Base-by-base conservation (phyloP, 2,329 filamentous ascomycete genomes). In the Aspergillus pseudoglaucus region DNA sequence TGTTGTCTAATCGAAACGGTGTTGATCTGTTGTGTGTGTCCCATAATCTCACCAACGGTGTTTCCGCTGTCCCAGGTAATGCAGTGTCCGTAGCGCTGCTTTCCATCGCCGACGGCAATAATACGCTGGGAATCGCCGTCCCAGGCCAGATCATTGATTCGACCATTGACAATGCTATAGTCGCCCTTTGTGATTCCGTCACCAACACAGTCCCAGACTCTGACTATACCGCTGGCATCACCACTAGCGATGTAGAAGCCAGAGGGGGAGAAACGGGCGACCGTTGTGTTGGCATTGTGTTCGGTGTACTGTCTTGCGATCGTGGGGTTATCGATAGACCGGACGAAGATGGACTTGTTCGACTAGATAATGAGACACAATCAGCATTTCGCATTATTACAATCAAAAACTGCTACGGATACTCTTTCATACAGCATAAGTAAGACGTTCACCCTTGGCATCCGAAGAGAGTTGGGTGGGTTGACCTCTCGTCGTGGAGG, bases 91-190 rank as follows among this genome's bases (percentile, higher is more conserved):
- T 89, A 96, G 48, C 89, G 82, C 73, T 97, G 90, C 64, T 91
- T 90, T 45, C 93, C 93, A 59, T 97, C 88, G 40, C 93, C 93
- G 4, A 98, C 91, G 3, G 91, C 93, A 61, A 97, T 96, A 63
- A 98, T 85, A 44, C 93, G 85, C 74, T 96, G 90, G 52, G 88
- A 95, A 70, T 98, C 93, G 48, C 90, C 91, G 62, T 97, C 93
- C 90, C 93, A 98, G 1, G 90, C 91, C 56, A 98, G 82, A 67
- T 98, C 93, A 66, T 95, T 95, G 72, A 98, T 91, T 46, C 88
- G 85, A 10, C 93, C 93, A 30, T 88, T 90, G 62, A 97, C 90
- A 70, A 97, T 96, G 63, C 83, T 80, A 71, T 95, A 97, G 70
- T 97, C 91, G 57, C 90, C 88, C 70, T 94, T 95, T 41, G 89